Percentiles rank a stretch among this genome's conserved stretches.
phyloP scores from a whole-genome alignment of 805 yeast genomes.

The Metschnikowia vanudenii region DNA sequence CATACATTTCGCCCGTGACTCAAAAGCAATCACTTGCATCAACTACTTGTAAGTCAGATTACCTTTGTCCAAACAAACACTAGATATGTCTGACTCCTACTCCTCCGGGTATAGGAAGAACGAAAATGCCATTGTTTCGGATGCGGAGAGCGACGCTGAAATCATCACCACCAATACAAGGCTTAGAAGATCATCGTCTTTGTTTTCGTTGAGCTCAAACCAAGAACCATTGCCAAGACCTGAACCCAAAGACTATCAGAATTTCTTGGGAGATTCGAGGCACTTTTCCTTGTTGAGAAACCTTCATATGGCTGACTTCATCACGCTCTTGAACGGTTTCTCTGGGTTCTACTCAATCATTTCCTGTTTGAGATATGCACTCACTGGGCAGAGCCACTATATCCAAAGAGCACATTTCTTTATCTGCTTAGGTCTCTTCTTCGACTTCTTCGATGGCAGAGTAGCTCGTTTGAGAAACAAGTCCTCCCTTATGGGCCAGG shows the following conservation, averaged over 20 bases:
- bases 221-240: conserved; percentile 72
- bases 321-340: conserved; percentile 90
- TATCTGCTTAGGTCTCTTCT: conserved; percentile 87
- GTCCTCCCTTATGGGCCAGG: conserved; percentile 94
- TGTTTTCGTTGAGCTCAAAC: conserved; percentile 50
- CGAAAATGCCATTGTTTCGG: conserved; percentile 39
- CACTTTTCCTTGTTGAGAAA: conserved; percentile 85
- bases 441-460: conserved; percentile 95
- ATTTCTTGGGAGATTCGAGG: conserved; percentile 77
- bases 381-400: conserved; percentile 66
- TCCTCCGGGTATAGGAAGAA: conserved; percentile 26
- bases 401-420: conserved; percentile 86
- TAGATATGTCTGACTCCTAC: conserved; percentile 10
- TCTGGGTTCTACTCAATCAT: conserved; percentile 90
- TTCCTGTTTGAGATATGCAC: conserved; percentile 77
- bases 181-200: conserved; percentile 52
- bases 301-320: conserved; percentile 93
- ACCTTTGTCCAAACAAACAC: neutral
- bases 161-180: conserved; percentile 27
- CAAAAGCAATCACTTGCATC: neutral
- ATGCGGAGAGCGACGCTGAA: conserved; percentile 34
- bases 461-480: conserved; percentile 94
- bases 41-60: neutral
- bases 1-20: neutral
- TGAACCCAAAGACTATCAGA: conserved; percentile 70